Evolutionary conservation across 306 rosid species (phyloP).

Genomic region (Prosopis cineraria): DNA sequence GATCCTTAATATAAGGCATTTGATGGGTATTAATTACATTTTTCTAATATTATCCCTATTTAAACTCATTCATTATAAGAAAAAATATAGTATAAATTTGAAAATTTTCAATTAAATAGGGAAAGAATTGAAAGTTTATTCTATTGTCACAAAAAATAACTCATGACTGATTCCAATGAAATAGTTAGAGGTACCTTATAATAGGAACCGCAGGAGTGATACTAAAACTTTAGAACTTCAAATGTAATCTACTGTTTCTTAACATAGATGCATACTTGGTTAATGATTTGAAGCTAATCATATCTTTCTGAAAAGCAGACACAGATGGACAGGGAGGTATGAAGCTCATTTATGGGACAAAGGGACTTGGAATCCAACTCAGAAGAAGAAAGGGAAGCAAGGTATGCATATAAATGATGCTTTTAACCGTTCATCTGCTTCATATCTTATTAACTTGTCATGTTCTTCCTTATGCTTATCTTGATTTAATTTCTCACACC

Average conservation of each 20-base stretch:
- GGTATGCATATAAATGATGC: conserved; percentile 38
- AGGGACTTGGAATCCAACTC: conserved; percentile 90
- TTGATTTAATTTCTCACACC: conserved; percentile 27
- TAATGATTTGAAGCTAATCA: conserved; percentile 8
- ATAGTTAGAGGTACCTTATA: too few species aligned
- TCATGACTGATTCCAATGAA: too few species aligned
- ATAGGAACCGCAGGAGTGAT: too few species aligned
- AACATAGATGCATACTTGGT: not conserved
- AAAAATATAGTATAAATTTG: too few species aligned
- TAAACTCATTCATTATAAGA: too few species aligned
- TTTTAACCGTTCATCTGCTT: not conserved
- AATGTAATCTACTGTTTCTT: not conserved
- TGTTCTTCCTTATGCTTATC: not conserved
- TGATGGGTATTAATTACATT: too few species aligned
- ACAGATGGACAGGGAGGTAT: conserved; percentile 90
- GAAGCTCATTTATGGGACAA: conserved; percentile 98
- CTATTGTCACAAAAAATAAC: too few species aligned
- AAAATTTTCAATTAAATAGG: too few species aligned
- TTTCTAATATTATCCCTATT: too few species aligned
- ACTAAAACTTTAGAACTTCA: too few species aligned
- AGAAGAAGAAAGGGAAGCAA: conserved; percentile 96
- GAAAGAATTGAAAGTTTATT: too few species aligned
- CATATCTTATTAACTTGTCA: not conserved
- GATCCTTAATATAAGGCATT: too few species aligned
- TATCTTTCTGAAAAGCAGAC: conserved; percentile 51